Evolutionary conservation across 2,329 filamentous ascomycete genomes (phyloP), one percentile per base, ranked within the genome.

Genomic region (Hypoxylon sp.): DNA sequence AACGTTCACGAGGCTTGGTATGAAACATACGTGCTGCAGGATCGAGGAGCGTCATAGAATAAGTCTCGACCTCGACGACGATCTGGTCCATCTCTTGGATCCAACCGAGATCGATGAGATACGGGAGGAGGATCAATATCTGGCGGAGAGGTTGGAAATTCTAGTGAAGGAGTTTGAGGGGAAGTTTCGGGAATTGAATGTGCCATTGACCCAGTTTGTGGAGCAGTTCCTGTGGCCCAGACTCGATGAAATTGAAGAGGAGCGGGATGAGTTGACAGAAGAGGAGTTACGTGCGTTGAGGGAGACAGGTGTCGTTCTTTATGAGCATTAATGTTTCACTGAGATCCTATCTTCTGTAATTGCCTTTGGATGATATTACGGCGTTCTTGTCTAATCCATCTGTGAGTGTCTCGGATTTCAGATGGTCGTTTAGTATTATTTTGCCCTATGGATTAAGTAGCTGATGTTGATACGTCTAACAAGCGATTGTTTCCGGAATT

Each of bases 1-100:
- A 3, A 51, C 50, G 2, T 54, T 55, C 12, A n/a, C 16, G 14
- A n/a, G 14, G 4, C 61, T 64, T 46, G 54, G 43, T 5, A 64
- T 64, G 61, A 43, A 23, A 25, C 61, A 60, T 27, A 64, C 50
- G 1, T 64, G 61, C 48, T 64, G 61, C 29, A 25, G 1, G 2
- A 39, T 37, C n/a, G 12, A 14, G 6, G 1, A 2, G 29, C 2
- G 3, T 50, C 5, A 37, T 37, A 11, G 5, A n/a, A 8, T 5
- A 6, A 7, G 14, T 37, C 11, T 43, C 25, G 0, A 37, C 25
- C 6, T 39, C 19, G 5, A 32, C 9, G 9, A 7, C 4, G 30
- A 23, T 3, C 5, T 41, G 3, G 32, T 61, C 16, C 19, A n/a
- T 30, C 23, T 62, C 30, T 45, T 65, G n/a, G 53, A 58, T 30